Base-by-base conservation (phyloP, 148 eudicot species). In the Diospyros lotus region DNA sequence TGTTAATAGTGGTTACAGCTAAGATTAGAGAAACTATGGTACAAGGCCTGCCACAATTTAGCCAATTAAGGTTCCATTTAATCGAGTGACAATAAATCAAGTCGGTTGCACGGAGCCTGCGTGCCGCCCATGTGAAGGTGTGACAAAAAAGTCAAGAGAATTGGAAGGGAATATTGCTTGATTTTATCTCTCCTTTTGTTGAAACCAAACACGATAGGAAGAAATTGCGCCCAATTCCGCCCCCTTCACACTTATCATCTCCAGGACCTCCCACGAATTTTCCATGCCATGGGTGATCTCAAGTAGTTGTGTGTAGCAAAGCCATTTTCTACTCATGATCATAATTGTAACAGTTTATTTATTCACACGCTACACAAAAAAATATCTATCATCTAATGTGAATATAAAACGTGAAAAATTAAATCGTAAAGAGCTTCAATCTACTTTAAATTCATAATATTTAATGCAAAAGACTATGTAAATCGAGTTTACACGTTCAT, bases 21-120 rank as follows among this genome's bases (percentile, higher is more conserved):
- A 64, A 50, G 59, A 68, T 55, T 58, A 66, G 42, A 68, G 38
- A 75, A 79, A 66, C 64, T 62, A 53, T 70, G 18, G n/a, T 10
- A 46, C 76, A 75, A 58, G 77, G 72, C 56, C 74, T 75, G 66
- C 82, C 82, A 12, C 71, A 78, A 60, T 71, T 45, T 72, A 79
- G 78, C 55, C 63, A 42, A n/a, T n/a, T n/a, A n/a, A 28, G 39
- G 44, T 66, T 38, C 58, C 78, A 72, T 58, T 53, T 55, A 44
- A 44, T 45, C 45, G 59, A 45, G 41, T 53, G 54, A 73, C 69
- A 77, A 68, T 78, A 63, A 51, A 78, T 54, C 53, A 50, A 40
- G 28, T 28, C 28, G 28, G 28, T 28, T 9, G 5, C 12, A 28
- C 56, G 28, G n/a, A 4, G 71, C 42, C 10, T 50, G 58, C 28